phyloP scores from a whole-genome alignment of 2,329 filamentous ascomycete species.

The Rutstroemia sp. region DNA sequence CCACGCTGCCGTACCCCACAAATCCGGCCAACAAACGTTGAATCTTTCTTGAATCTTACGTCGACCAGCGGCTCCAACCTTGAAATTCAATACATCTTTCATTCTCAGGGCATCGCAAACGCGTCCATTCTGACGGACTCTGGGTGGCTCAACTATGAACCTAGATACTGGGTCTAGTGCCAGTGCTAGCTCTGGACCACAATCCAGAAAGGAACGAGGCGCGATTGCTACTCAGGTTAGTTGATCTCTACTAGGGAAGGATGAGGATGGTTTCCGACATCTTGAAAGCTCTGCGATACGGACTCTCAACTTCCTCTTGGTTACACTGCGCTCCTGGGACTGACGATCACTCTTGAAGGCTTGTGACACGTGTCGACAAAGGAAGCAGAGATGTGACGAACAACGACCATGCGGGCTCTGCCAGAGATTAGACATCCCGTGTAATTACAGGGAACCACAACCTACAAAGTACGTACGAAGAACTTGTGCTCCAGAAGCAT shows the following conservation, averaged over 20 bases:
- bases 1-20: too few relatives aligned
- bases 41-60: too few relatives aligned
- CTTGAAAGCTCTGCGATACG: not conserved
- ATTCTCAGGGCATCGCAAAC: not conserved
- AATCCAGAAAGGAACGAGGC: constrained; percentile 37
- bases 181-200: constrained; percentile 18
- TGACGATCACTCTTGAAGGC: constrained; percentile 33
- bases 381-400: constrained; percentile 61
- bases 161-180: constrained; percentile 21
- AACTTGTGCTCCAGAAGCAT: too few relatives aligned
- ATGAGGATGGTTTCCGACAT: constrained; percentile 1
- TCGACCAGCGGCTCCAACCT: not conserved
- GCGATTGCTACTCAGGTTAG: constrained; percentile 41
- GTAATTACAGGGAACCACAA: constrained; percentile 51
- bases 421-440: constrained; percentile 48
- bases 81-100: not conserved
- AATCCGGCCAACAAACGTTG: too few relatives aligned
- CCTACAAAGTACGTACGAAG: constrained; percentile 50
- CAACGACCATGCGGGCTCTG: constrained; percentile 53
- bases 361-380: constrained; percentile 50
- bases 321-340: constrained; percentile 4
- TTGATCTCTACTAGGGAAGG: not conserved
- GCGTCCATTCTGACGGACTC: not conserved
- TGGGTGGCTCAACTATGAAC: constrained; percentile 17
- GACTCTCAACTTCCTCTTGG: not conserved